phyloP scores from a whole-genome alignment of 2,329 filamentous ascomycete genomes.

The Cercospora berteroae region DNA sequence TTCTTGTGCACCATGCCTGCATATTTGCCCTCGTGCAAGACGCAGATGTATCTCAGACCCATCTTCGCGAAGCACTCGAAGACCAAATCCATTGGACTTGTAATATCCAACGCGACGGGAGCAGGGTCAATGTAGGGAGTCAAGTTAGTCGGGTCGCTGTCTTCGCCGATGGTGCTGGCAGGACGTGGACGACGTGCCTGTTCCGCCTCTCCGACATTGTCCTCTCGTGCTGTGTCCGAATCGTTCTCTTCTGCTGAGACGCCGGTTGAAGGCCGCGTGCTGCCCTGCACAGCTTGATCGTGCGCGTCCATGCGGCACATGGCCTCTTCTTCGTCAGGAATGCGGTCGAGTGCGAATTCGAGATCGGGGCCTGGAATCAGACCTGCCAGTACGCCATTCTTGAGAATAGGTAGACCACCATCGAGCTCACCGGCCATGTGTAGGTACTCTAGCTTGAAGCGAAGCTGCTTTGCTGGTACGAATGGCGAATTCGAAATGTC shows the following conservation, averaged over 20 bases:
- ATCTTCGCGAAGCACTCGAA: conserved; percentile 97
- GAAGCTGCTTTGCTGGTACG: conserved; percentile 72
- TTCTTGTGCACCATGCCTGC: conserved; percentile 96
- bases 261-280: conserved; percentile 9
- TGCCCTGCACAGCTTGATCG: conserved; percentile 47
- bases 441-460: conserved; percentile 75
- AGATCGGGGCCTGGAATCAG: conserved; percentile 92
- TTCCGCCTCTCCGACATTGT: conserved; percentile 11
- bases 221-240: conserved; percentile 17
- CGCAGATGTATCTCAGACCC: conserved; percentile 87
- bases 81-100: conserved; percentile 88
- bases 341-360: conserved; percentile 83
- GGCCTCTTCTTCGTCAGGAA: conserved; percentile 67
- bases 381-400: conserved; percentile 76
- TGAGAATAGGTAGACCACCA: conserved; percentile 82
- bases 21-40: conserved; percentile 78
- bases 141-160: conserved; percentile 74
- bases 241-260: conserved; percentile 13
- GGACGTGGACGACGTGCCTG: background rate
- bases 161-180: conserved; percentile 13
- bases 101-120: conserved; percentile 82
- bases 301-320: conserved; percentile 79
- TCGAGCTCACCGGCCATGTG: conserved; percentile 87
- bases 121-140: conserved; percentile 88
- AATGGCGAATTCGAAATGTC: conserved; percentile 83